Evolutionary conservation across 495 filamentous ascomycete genomes (phyloP).

Genomic region (Penicillium roqueforti): DNA sequence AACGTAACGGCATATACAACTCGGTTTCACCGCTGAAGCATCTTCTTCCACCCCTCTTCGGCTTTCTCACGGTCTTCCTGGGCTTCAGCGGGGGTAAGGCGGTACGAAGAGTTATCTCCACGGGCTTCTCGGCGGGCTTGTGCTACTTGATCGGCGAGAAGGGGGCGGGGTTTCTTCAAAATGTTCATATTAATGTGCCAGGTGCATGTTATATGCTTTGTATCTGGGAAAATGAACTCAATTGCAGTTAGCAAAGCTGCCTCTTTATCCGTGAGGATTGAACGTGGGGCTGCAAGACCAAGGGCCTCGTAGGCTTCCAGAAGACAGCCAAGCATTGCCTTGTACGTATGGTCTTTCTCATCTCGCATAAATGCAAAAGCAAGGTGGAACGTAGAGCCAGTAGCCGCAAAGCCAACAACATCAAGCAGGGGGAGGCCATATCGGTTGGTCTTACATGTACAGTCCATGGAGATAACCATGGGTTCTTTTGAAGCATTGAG

Average conservation of each 20-base stretch:
- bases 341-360: conserved; percentile 1
- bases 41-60: neutral
- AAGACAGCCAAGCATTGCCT: neutral
- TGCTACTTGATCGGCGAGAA: too few relatives aligned
- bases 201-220: neutral
- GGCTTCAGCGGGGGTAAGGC: too few relatives aligned
- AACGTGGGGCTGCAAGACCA: neutral
- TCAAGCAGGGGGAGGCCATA: conserved; percentile 18
- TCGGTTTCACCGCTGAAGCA: neutral
- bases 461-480: conserved; percentile 9
- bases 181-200: neutral
- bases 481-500: neutral
- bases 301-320: neutral
- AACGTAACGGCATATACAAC: too few relatives aligned
- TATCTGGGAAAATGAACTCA: neutral
- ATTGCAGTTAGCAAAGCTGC: neutral
- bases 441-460: conserved; percentile 18
- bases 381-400: conserved; percentile 7
- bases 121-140: too few relatives aligned
- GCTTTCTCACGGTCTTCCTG: too few relatives aligned
- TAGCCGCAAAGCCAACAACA: conserved; percentile 12
- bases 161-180: too few relatives aligned
- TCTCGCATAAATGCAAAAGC: conserved; percentile 13
- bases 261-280: conserved; percentile 6
- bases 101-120: too few relatives aligned